These are phyloP conservation scores for Fagopyrum homotropicum DNA, from an alignment of 148 eudicot species.

Conservation along the genomic window DNA sequence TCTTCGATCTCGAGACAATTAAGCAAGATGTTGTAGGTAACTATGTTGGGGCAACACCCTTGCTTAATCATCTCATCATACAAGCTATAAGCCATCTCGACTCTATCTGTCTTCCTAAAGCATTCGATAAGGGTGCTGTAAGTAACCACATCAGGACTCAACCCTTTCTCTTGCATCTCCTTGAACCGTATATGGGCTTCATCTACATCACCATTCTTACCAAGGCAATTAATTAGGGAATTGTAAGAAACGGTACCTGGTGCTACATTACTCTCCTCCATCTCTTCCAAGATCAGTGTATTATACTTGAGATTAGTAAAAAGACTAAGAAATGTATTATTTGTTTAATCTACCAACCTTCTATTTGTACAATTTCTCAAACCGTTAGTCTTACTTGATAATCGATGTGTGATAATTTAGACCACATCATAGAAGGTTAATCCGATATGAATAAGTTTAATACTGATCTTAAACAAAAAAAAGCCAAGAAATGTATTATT, in stretches of 20 bases:
- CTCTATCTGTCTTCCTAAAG: conserved; percentile 84
- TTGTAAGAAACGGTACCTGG: conserved; percentile 84
- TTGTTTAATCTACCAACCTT: no score
- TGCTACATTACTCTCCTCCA: conserved; percentile 58
- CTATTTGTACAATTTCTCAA: no score
- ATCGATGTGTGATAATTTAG: no score
- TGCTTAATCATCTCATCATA: conserved; percentile 77
- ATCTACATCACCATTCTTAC: conserved; percentile 85
- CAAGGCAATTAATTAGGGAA: conserved; percentile 80
- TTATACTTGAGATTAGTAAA: no score
- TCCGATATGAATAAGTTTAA: no score
- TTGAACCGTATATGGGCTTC: conserved; percentile 92
- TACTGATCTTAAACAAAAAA: no score
- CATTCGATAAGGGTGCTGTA: conserved; percentile 93
- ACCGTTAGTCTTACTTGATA: no score
- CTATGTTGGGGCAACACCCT: conserved; percentile 88
- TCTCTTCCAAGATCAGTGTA: conserved; percentile 55
- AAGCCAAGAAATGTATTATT: no score
- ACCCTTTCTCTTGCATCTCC: conserved; percentile 91
- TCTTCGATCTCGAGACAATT: conserved; percentile 75
- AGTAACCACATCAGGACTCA: conserved; percentile 83
- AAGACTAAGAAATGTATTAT: no score
- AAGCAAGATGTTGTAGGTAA: conserved; percentile 78
- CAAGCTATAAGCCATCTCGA: conserved; percentile 81
- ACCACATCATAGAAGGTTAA: no score